Evolutionary conservation across 768 basidiomycete genomes (phyloP), one percentile per base, ranked within the genome.

Genomic region (Hydnum rufescens): DNA sequence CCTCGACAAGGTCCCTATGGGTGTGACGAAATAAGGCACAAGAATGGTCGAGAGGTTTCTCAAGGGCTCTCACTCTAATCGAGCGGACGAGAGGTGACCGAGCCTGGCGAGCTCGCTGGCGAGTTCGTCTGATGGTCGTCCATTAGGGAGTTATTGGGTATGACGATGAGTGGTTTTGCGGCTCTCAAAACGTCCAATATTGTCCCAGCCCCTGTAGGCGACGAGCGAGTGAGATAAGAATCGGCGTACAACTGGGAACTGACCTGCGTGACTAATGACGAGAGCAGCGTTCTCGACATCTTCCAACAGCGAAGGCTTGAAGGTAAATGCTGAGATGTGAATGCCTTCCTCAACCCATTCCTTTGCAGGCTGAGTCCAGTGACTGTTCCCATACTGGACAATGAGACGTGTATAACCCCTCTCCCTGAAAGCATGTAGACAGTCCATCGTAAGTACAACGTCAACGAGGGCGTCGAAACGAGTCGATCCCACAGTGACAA

Each of bases 181-280:
- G 75, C 68, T 30, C 89, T 71, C 47, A 96, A 69, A 5, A 80
- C 86, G 43, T 93, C 86, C 29, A 97, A 72, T 60, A 97, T 90
- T 3, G 93, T 95, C 6, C 93, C 93, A 22, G 93, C 82, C 51
- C 93, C 93, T 96, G 54, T 49, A 36, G 39, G 42, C 25, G 31
- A 26, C 29, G 19, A 36, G 53, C 23, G 29, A 28, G 31, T 2
- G 29, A 42, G 32, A 31, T 32, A 32, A 26, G 39, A 22, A 29
- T 36, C 51, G 48, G 23, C 43, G 30, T 19, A 39, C 25, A 2
- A 6, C 23, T 5, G 34, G 5, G 3, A 32, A 13, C 36, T 25
- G 57, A 89, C 93, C 93, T 61, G 89, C 93, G 71, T 97, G 93
- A 58, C 87, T 85, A 34, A 99, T 82, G 50, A 99, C 74, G 49